Base-by-base conservation (phyloP, 2,329 filamentous ascomycete species). In the Alternaria dauci region DNA sequence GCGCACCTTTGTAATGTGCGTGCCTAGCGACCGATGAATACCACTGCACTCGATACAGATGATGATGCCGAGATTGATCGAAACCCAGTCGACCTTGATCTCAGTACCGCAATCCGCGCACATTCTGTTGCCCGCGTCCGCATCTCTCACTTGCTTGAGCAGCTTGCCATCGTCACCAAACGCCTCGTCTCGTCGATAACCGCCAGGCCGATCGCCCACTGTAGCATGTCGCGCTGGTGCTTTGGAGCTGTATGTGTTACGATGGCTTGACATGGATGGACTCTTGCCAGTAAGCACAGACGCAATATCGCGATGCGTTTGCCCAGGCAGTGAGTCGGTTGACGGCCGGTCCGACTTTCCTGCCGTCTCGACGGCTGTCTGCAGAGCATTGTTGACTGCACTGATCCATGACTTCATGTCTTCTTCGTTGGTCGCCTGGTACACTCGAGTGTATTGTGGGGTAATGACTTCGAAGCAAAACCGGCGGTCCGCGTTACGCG, bases 381-480 rank as follows among this genome's bases (percentile, higher is more conserved):
- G 95, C 39, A 98, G 82, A 9, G 95, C 96, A 74, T 98, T 99
- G 79, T 99, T 99, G 81, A 99, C 96, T 20, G 95, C 91, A 23
- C 87, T 85, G 70, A 99, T 99, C 95, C 95, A 99, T 69, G 89
- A 94, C 75, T 90, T 93, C 92, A 99, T 96, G 72, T 99, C 95
- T 39, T 99, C 95, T 79, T 98, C 95, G 0, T 94, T 97, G 1
- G 94, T 97, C 41, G 94, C 95, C 81, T 99, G 95, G 78, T 98
- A 99, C 16, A 98, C 94, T 56, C 95, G 89, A 71, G 96, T 98
- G 78, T 90, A 98, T 51, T 95, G 92, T 8, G 96, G 96, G 0
- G 95, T 99, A 61, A 99, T 98, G 52, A 99, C 92, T 80, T 99
- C 95, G 71, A 99, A 99, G 79, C 94, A 98, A 79, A 99, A 99